phyloP scores from a whole-genome alignment of 495 filamentous ascomycete species.

The Daldinia grandis region DNA sequence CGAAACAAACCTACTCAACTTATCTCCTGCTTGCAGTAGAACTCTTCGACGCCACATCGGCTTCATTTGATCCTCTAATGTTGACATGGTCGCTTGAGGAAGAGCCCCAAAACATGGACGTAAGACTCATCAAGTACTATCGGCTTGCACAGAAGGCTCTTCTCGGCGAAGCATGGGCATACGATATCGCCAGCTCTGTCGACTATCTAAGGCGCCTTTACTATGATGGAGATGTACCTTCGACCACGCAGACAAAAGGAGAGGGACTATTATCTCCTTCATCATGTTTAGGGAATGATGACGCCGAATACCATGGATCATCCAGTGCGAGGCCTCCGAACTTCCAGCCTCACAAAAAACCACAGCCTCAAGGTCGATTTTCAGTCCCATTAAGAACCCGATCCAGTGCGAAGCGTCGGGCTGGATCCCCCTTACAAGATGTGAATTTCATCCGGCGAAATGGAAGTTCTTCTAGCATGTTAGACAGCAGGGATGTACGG shows the following conservation, averaged over 20 bases:
- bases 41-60: constrained; percentile 34
- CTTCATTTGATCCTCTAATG: constrained; percentile 38
- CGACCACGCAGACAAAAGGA: neutral
- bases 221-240: constrained; percentile 11
- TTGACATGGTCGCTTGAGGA: constrained; percentile 40
- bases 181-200: constrained; percentile 13
- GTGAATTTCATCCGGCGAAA: constrained; percentile 24
- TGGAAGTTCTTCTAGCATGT: constrained; percentile 41
- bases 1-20: constrained; percentile 7
- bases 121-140: constrained; percentile 41
- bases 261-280: neutral
- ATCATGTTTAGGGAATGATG: neutral
- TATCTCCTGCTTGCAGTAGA: constrained; percentile 34
- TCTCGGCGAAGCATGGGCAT: constrained; percentile 14
- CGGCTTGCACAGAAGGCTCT: constrained; percentile 36
- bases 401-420: constrained; percentile 35
- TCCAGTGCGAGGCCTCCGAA: neutral
- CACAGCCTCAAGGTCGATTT: constrained; percentile 6
- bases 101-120: constrained; percentile 36
- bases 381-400: constrained; percentile 28
- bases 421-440: constrained; percentile 36
- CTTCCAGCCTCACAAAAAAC: constrained; percentile 8
- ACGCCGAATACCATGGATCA: neutral
- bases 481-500: constrained; percentile 26
- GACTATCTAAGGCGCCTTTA: constrained; percentile 26